These are phyloP conservation scores for Allium cepa DNA, from an alignment of 106 monocot species.

Conservation along the genomic window DNA sequence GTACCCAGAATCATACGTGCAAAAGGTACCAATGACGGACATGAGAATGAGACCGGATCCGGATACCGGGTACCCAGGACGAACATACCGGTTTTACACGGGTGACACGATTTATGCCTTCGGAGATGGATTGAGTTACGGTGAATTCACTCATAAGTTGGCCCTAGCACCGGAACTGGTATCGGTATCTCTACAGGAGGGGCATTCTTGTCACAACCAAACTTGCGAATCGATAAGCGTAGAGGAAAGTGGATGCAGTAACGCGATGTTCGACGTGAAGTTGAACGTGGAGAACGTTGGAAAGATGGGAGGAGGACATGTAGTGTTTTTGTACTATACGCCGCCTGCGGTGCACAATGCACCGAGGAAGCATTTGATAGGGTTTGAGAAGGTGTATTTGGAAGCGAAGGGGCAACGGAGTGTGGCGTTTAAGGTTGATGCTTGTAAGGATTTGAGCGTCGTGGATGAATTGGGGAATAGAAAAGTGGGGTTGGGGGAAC, in stretches of 20 bases:
- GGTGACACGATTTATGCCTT: slow-evolving; percentile 72
- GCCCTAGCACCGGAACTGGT: slow-evolving; percentile 46
- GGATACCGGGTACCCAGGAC: slow-evolving; percentile 63
- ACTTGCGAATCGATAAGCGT: slow-evolving; percentile 56
- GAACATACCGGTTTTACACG: slow-evolving; percentile 94
- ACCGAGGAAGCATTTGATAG: slow-evolving; percentile 75
- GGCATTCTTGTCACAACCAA: slow-evolving; percentile 33
- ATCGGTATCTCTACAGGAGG: slow-evolving; percentile 46
- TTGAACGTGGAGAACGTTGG: slow-evolving; percentile 62
- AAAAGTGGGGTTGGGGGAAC: slow-evolving; percentile 75
- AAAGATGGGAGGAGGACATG: slow-evolving; percentile 37
- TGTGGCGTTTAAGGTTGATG: slow-evolving; percentile 78
- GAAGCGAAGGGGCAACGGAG: slow-evolving; percentile 16
- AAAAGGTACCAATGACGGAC: slow-evolving; percentile 77
- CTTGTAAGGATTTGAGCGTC: slow-evolving; percentile 80
- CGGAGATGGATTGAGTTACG: slow-evolving; percentile 90
- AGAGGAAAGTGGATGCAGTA: slow-evolving; percentile 29
- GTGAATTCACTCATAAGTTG: slow-evolving; percentile 40
- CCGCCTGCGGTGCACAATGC: slow-evolving; percentile 70
- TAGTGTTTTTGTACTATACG: slow-evolving; percentile 66
- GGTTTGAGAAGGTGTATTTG: slow-evolving; percentile 71
- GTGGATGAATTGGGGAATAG: slow-evolving; percentile 67
- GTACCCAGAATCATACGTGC: slow-evolving; percentile 73
- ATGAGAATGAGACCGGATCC: slow-evolving; percentile 89
- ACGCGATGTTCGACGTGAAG: slow-evolving; percentile 40